Base-by-base conservation (phyloP, 1,139 yeast species). In the Wickerhamomyces sp. region DNA sequence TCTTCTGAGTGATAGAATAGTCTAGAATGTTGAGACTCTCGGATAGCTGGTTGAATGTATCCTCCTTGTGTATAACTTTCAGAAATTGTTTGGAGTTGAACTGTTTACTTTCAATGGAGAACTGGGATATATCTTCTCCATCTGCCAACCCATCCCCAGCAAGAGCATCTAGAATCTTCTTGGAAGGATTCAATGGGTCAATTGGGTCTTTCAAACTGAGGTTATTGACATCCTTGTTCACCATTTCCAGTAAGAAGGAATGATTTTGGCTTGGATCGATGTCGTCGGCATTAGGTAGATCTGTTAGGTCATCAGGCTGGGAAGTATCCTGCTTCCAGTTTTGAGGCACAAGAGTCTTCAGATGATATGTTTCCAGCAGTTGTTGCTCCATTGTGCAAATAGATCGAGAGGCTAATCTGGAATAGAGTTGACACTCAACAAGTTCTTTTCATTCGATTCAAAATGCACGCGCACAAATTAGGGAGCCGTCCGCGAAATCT, bases 1-100 rank as follows among this genome's bases (percentile, higher is more conserved):
- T 80, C 57, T 84, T 85, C 26, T 77, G 70, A 18, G 78, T 74
- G 33, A 91, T 79, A 30, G 80, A 78, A 30, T 65, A 61, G 53
- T 88, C 90, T 47, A 91, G 69, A 42, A 67, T 72, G 35, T 70
- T 73, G 47, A 89, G 70, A 3, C 89, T 79, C 10, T 67, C 60
- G 31, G 73, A 68, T 52, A 90, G 69, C 36, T 84, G 79, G 18
- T 77, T 78, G 45, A 84, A 81, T 1, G 91, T 73, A 34, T 90
- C 85, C 39, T 81, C 81, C 10, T 75, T 71, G 61, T 90, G 96
- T 6, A 90, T 74, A 11, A 80, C 78, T 32, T 84, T 76, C 52
- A 91, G 67, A 60, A 83, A 91, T 46, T 75, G 71, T 47, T 79
- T 78, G 4, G 95, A 80, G 54, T 84, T 80, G 69, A 91, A 91